Conservation (phyloP, 176 grass and related monocot genomes). For the Saccharum officinarum region DNA sequence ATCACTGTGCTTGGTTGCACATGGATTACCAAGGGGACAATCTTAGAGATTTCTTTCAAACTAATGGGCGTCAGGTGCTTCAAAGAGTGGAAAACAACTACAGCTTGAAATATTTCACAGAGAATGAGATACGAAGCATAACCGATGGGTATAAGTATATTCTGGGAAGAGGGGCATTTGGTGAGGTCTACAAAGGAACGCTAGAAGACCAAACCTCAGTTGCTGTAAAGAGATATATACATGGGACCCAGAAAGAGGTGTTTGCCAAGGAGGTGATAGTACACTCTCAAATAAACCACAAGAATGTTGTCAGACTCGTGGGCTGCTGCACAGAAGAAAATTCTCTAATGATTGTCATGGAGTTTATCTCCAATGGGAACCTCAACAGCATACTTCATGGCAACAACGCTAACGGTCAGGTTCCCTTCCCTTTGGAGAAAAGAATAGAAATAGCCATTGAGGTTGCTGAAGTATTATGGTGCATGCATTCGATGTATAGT, state of each 20-base stretch:
- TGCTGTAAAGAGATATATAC: neutral
- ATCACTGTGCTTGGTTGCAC: neutral
- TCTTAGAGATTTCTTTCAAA: neutral
- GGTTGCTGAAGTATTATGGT: neutral
- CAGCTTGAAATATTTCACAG: neutral
- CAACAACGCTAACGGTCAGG: neutral
- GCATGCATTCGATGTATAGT: constrained; percentile 1
- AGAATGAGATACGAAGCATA: neutral
- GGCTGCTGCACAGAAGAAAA: constrained; percentile 3
- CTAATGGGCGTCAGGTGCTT: neutral
- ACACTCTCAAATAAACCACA: constrained; percentile 20
- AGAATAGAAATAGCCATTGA: neutral
- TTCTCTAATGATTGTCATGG: neutral
- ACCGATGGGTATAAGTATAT: neutral
- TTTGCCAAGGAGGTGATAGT: constrained; percentile 6
- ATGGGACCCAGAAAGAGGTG: neutral
- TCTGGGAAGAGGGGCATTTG: neutral
- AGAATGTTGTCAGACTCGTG: neutral
- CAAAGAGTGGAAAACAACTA: neutral
- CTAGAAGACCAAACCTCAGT: neutral
- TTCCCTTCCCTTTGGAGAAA: neutral
- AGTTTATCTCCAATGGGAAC: neutral
- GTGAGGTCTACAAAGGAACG: neutral
- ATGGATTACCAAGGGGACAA: neutral
- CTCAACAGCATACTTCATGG: neutral